These are phyloP conservation scores for Aristolochia contorta DNA, from an alignment of 164 flowering plant species.

Conservation along the genomic window DNA sequence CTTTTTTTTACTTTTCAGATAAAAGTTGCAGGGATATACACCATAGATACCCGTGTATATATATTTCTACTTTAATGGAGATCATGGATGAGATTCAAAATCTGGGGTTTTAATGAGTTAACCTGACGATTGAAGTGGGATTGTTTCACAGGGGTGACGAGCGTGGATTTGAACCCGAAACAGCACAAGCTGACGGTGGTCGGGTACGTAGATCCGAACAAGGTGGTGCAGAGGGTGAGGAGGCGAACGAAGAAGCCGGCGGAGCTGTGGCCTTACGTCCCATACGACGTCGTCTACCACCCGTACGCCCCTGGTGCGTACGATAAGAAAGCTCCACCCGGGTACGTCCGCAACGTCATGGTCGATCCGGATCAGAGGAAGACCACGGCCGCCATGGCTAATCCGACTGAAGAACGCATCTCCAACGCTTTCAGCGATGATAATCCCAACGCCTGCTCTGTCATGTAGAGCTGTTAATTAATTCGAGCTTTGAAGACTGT, in stretches of 20 bases:
- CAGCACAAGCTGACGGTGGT: constrained; percentile 66
- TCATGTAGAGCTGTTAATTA: no score
- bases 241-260: constrained; percentile 81
- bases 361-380: constrained; percentile 43
- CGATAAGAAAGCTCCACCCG: constrained; percentile 87
- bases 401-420: constrained; percentile 73
- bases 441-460: constrained; percentile 55
- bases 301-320: constrained; percentile 85
- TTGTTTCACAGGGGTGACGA: constrained; percentile 42
- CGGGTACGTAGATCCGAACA: constrained; percentile 73
- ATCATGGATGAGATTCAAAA: not conserved
- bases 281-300: constrained; percentile 70
- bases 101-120: no score
- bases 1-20: no score
- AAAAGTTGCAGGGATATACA: no score
- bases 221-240: constrained; percentile 57
- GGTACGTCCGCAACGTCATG: constrained; percentile 54
- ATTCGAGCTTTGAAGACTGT: no score
- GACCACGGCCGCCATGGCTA: constrained; percentile 53
- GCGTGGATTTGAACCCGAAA: constrained; percentile 53
- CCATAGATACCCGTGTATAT: no score
- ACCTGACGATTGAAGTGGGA: not conserved
- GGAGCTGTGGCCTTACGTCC: constrained; percentile 93
- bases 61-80: not conserved
- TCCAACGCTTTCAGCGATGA: constrained; percentile 90